These are phyloP conservation scores for Pseudohyphozyma bogoriensis DNA, from an alignment of 768 basidiomycete species.

Conservation along the genomic window DNA sequence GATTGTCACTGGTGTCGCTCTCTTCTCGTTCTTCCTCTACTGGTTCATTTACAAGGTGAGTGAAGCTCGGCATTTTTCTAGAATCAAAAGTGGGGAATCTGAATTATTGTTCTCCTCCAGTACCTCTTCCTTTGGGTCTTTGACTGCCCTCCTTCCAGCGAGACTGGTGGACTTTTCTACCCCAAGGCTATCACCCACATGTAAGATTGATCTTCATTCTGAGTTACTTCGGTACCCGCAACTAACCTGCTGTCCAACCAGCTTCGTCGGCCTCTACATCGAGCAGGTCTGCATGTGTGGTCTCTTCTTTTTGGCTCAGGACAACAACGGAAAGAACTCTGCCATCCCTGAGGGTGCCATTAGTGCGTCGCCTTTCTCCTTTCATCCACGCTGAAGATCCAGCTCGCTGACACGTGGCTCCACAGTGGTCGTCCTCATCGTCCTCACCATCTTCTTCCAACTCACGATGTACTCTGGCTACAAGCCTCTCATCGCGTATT, in stretches of 20 bases:
- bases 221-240: too few relatives aligned
- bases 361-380: background rate
- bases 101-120: constrained; percentile 27
- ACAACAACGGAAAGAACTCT: constrained; percentile 47
- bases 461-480: constrained; percentile 67
- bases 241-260: too few relatives aligned
- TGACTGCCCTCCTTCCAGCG: constrained; percentile 27
- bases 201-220: too few relatives aligned
- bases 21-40: constrained; percentile 69
- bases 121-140: constrained; percentile 61
- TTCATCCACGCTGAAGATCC: background rate
- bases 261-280: constrained; percentile 87
- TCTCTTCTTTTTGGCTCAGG: constrained; percentile 75
- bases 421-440: constrained; percentile 76
- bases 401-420: constrained; percentile 43
- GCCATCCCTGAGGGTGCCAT: constrained; percentile 57
- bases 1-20: constrained; percentile 82
- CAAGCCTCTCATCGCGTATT: constrained; percentile 58
- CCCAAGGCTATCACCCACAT: constrained; percentile 86
- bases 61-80: background rate
- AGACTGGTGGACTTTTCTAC: constrained; percentile 77
- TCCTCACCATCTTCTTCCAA: constrained; percentile 72
- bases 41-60: constrained; percentile 62
- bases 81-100: background rate
- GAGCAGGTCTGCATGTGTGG: constrained; percentile 75